These are phyloP conservation scores for Sporothrix inflata DNA, from an alignment of 2,329 filamentous ascomycete genomes.

Conservation along the genomic window DNA sequence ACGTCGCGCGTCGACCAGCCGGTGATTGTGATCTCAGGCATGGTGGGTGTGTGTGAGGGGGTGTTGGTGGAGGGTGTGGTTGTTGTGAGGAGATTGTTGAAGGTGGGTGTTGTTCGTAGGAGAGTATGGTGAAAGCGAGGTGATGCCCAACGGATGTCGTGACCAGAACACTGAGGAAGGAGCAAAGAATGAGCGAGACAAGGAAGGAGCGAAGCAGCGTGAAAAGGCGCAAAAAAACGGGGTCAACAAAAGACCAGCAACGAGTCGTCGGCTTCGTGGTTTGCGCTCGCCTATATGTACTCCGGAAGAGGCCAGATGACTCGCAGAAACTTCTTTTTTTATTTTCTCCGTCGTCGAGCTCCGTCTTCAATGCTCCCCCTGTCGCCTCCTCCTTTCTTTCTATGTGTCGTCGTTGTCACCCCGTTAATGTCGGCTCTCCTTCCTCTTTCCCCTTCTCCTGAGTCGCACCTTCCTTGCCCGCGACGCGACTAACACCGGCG, in stretches of 20 bases:
- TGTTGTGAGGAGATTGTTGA: not conserved
- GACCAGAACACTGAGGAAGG: not conserved
- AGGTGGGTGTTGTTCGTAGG: not conserved
- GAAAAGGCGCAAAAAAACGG: slow-evolving; percentile 8
- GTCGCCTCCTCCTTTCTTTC: not conserved
- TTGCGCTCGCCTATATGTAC: not conserved
- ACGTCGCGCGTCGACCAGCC: slow-evolving; percentile 73
- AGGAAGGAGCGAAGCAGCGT: slow-evolving; percentile 17
- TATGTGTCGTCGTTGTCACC: not conserved
- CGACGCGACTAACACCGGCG: slow-evolving; percentile 20
- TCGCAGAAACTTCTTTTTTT: not conserved
- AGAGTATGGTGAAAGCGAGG: not conserved
- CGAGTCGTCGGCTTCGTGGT: not conserved
- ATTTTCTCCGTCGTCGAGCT: slow-evolving; percentile 17
- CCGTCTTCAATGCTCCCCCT: slow-evolving; percentile 12
- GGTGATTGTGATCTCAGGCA: slow-evolving; percentile 70
- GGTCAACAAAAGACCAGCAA: no score
- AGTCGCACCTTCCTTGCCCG: slow-evolving; percentile 11
- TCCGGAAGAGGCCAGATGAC: slow-evolving; percentile 1
- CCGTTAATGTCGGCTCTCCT: not conserved
- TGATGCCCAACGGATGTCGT: not conserved
- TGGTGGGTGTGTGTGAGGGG: slow-evolving; percentile 34
- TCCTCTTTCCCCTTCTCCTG: not conserved
- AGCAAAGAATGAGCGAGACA: not conserved
- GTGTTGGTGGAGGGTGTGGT: not conserved